Base-by-base conservation (phyloP, 2,329 filamentous ascomycete genomes). In the Diaporthe sp. region DNA sequence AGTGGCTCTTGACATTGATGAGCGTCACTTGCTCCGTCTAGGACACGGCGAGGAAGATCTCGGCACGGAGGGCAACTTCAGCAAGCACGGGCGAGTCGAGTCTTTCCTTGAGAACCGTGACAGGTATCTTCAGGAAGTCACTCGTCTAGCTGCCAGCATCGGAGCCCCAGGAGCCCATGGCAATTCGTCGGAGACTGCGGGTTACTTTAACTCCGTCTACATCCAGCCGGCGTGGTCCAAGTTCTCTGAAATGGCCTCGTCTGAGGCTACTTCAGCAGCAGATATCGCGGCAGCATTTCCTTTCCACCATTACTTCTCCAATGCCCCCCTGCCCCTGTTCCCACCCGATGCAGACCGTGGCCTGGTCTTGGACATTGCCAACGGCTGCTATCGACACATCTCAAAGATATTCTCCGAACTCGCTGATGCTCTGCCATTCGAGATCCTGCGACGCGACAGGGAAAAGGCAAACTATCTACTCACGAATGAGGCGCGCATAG, bases 401-500 rank as follows among this genome's bases (percentile, higher is more conserved):
- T 88, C 92, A 75, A 97, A 94, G 82, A 94, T 99, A 61, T 99
- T 99, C 81, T 92, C 93, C 0, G 95, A 98, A 82, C 88, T 99
- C 63, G 95, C 96, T 77, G 96, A 98, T 81, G 96, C 97, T 59
- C 90, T 96, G 78, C 97, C 97, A 0, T 99, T 99, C 80, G 97
- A 99, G 84, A 96, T 99, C 68, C 85, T 99, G 72, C 92, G 95
- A 69, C 93, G 93, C 72, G 94, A 96, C 77, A 92, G 94, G 47
- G 97, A 99, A 82, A 98, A 97, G 85, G 94, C 96, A 69, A 98
- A 98, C 82, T 99, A 99, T 80, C 91, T 99, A 8, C 90, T 99
- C 44, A 93, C 95, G 8, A 98, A 95, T 79, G 96, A 98, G 84
- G 97, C 97, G n/a, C 93, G 97, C 47, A 97, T 99, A 76, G 93